Percentiles rank a stretch among this genome's conserved stretches.
Evolutionary conservation across 768 basidiomycete species (phyloP).

Genomic region (Lactifluus volemus): DNA sequence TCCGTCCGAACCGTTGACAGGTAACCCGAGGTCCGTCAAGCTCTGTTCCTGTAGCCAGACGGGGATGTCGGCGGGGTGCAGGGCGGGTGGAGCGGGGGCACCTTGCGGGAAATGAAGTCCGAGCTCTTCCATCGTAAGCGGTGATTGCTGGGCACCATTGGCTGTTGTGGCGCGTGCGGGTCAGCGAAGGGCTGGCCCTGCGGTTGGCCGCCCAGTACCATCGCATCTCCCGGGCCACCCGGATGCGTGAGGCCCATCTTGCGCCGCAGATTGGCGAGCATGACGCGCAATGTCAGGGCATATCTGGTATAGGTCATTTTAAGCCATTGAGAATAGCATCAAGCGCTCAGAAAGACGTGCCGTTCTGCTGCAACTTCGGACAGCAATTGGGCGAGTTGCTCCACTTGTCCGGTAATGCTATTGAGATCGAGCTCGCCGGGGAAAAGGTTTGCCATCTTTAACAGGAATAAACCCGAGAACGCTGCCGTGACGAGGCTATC

Average conservation of each 20-base stretch:
- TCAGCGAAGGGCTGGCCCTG: slow-evolving; percentile 41
- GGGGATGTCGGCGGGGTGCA: slow-evolving; percentile 79
- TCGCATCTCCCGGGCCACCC: slow-evolving; percentile 20
- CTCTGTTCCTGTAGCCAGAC: slow-evolving; percentile 92
- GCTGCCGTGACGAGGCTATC: slow-evolving; percentile 88
- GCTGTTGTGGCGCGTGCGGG: slow-evolving; percentile 43
- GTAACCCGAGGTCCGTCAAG: slow-evolving; percentile 81
- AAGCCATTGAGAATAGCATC: not conserved
- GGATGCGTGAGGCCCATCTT: slow-evolving; percentile 57
- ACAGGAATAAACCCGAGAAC: slow-evolving; percentile 83
- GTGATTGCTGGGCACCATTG: slow-evolving; percentile 24
- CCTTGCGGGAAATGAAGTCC: slow-evolving; percentile 64
- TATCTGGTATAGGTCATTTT: slow-evolving; percentile 41
- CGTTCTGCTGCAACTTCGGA: slow-evolving; percentile 93
- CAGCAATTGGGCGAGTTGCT: slow-evolving; percentile 82
- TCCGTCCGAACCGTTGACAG: slow-evolving; percentile 85
- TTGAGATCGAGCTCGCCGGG: slow-evolving; percentile 73
- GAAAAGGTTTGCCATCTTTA: slow-evolving; percentile 94
- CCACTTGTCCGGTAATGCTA: slow-evolving; percentile 74
- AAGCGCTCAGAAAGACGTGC: slow-evolving; percentile 25
- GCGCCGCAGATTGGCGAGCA: slow-evolving; percentile 86
- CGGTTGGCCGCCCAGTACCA: slow-evolving; percentile 41
- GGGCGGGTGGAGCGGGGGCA: slow-evolving; percentile 39
- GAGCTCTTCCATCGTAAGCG: slow-evolving; percentile 80
- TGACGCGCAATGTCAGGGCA: slow-evolving; percentile 83